These are phyloP conservation scores for Lactarius trivialis DNA, from an alignment of 768 basidiomycete genomes.

Conservation along the genomic window DNA sequence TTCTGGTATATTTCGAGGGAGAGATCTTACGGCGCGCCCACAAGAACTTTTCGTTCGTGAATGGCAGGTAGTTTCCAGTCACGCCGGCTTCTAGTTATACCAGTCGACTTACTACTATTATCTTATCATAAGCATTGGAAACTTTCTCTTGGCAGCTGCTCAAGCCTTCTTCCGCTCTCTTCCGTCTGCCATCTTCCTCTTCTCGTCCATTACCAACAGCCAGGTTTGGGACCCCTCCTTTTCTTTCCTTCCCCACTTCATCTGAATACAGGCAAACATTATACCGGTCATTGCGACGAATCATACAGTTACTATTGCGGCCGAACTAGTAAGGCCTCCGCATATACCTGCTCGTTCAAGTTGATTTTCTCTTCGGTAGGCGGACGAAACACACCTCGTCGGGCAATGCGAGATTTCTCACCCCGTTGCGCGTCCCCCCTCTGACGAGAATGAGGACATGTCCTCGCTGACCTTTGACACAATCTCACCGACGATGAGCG, in stretches of 20 bases:
- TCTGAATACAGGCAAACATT: conserved; percentile 54
- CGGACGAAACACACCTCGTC: conserved; percentile 69
- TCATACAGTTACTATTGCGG: conserved; percentile 93
- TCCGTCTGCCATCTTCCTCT: conserved; percentile 89
- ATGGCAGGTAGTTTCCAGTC: conserved; percentile 58
- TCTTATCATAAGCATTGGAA: conserved; percentile 56
- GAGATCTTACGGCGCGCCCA: conserved; percentile 84
- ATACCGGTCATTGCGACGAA: conserved; percentile 90
- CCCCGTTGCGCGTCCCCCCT: conserved; percentile 42
- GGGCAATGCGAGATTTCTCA: conserved; percentile 95
- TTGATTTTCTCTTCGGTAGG: conserved; percentile 35
- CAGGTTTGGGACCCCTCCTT: conserved; percentile 33
- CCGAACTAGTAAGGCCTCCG: conserved; percentile 55
- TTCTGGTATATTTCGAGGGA: conserved; percentile 87
- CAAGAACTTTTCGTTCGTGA: conserved; percentile 90
- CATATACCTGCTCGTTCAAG: neutral
- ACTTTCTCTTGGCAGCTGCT: conserved; percentile 86
- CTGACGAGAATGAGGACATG: conserved; percentile 25
- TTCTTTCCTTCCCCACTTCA: conserved; percentile 15
- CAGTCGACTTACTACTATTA: neutral
- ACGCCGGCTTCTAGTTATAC: neutral
- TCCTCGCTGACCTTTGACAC: conserved; percentile 18
- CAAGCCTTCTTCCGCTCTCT: conserved; percentile 88
- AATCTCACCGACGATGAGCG: conserved; percentile 39
- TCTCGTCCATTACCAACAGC: conserved; percentile 85